Base-by-base conservation (phyloP, 352 stramenopile genomes). In the Phytophthora pluvialis region DNA sequence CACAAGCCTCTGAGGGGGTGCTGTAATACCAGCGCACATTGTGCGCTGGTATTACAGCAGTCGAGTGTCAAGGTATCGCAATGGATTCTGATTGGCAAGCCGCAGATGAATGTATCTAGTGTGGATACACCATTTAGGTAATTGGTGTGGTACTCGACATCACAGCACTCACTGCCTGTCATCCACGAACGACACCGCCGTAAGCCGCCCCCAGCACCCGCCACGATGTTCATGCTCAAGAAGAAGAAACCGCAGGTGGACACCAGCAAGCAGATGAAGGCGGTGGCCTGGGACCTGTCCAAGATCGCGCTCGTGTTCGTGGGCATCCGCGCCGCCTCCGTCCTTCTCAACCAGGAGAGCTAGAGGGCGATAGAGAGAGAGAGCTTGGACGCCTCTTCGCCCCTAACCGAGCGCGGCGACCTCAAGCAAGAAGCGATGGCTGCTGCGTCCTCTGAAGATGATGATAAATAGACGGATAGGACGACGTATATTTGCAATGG, bases 171-270 rank as follows among this genome's bases (percentile, higher is more conserved):
- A 38, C 52, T 59, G 46, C 60, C 60, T 69, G 53, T 69, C 60
- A 64, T 69, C 60, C 38, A 25, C 36, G 43, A 64, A 48, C n/a
- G 11, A 6, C 40, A 32, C 15, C 10, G 28, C 21, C 11, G 33
- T n/a, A 16, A 40, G 38, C 15, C 29, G 15, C 33, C 28, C 40
- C 25, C 36, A 33, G 13, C 10, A 25, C 13, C 16, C 31, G 36
- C 21, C 38, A 77, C 31, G 44, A 93, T 93, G 84, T 93, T 93
- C 53, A 90, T 91, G 84, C 84, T 93, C 68, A 91, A 90, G 78
- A 94, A 94, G 80, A 93, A 93, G 80, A 91, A 93, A 72, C 75
- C 83, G 70, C 83, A 91, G 70, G 81, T 93, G 43, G 86, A 94
- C 72, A 77, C 73, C 44, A 72, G 65, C 62, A 88, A 93, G 76